Evolutionary conservation across 2,329 filamentous ascomycete genomes (phyloP).

Genomic region (Biscogniauxia marginata): DNA sequence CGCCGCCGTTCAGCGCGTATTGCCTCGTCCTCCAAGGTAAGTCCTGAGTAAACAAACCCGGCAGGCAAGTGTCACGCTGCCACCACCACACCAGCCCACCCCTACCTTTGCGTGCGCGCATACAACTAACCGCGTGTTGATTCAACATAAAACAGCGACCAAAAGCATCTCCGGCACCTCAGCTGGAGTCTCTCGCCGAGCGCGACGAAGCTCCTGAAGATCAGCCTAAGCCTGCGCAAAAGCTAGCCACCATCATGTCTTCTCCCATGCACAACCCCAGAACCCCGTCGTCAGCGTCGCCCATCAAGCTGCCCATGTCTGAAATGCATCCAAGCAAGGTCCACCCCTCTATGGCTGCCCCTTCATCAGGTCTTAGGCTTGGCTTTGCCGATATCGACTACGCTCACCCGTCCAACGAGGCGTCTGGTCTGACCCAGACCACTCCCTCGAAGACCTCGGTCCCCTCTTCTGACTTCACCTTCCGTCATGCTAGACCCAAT

Average conservation of each 20-base stretch:
- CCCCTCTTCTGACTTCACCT: constrained; percentile 63
- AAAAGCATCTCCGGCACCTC: constrained; percentile 32
- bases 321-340: constrained; percentile 92
- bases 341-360: constrained; percentile 71
- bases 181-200: constrained; percentile 42
- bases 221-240: constrained; percentile 28
- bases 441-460: constrained; percentile 63
- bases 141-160: constrained; percentile 15
- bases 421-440: constrained; percentile 46
- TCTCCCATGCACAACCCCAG: constrained; percentile 36
- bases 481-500: constrained; percentile 55
- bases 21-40: constrained; percentile 40
- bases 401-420: constrained; percentile 42
- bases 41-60: constrained; percentile 19
- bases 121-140: constrained; percentile 5
- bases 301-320: constrained; percentile 67
- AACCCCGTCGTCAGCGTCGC: constrained; percentile 64
- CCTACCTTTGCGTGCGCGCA: neutral
- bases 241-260: constrained; percentile 33
- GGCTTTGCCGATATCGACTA: constrained; percentile 77
- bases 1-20: constrained; percentile 44
- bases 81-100: constrained; percentile 1
- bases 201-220: constrained; percentile 37
- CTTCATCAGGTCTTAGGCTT: constrained; percentile 76
- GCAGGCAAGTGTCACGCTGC: neutral